A percentile compares a stretch with the other conserved stretches of the same genome.
phyloP scores from a whole-genome alignment of 208 protist genomes.

The Leishmania lainsoni region DNA sequence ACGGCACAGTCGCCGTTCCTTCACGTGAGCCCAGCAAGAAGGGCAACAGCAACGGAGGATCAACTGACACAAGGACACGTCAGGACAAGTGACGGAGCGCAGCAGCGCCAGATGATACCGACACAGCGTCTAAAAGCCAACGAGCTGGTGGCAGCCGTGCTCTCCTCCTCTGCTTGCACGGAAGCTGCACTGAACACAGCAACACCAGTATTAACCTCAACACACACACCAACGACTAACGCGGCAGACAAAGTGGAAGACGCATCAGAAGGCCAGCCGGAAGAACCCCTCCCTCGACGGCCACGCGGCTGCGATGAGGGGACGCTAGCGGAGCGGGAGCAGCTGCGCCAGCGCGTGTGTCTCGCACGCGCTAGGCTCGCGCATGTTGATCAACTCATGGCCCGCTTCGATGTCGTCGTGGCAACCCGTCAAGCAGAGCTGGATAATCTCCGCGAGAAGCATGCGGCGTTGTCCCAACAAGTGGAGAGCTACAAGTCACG shows the following conservation, averaged over 20 bases:
- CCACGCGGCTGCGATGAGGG: slow-evolving; percentile 3
- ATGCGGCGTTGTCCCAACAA: slow-evolving; percentile 25
- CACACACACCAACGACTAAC: not conserved
- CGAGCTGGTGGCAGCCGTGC: not conserved
- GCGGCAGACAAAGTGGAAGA: not conserved
- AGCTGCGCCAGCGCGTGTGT: slow-evolving; percentile 6
- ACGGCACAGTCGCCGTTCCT: not conserved
- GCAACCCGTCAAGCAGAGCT: slow-evolving; percentile 26
- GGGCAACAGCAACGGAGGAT: not conserved
- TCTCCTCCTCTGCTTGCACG: not conserved
- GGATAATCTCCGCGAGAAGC: slow-evolving; percentile 12
- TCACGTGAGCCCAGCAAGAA: not conserved
- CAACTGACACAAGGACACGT: not conserved
- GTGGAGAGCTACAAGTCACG: slow-evolving; percentile 25
- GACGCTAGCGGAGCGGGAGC: slow-evolving; percentile 8
- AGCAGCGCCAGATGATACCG: not conserved
- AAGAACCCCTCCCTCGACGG: slow-evolving; percentile 21
- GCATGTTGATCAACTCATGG: slow-evolving; percentile 13
- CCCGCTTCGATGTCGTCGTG: slow-evolving; percentile 23
- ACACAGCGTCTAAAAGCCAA: not conserved
- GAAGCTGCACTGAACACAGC: not conserved
- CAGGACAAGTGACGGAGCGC: not conserved
- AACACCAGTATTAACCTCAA: not conserved
- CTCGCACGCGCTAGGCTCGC: slow-evolving; percentile 12
- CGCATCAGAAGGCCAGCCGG: not conserved